A percentile compares a stretch with the other conserved stretches of the same genome.
Conservation (phyloP, 2,329 filamentous ascomycete genomes). For the Dothistroma septosporum region DNA sequence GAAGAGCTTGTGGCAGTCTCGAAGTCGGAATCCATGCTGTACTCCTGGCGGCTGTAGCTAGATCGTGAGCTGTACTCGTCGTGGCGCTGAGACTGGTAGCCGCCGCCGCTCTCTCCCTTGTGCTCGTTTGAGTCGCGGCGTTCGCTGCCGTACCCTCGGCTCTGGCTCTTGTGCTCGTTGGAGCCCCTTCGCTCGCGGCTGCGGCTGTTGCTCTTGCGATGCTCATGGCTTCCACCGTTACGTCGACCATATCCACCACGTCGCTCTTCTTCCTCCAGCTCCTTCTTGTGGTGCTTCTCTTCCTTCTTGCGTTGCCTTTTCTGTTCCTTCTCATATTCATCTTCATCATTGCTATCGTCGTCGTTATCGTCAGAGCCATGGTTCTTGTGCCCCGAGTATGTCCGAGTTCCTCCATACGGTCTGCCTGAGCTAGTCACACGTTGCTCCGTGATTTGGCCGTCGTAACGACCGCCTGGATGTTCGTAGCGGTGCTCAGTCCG, state of each 20-base stretch:
- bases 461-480: constrained; percentile 39
- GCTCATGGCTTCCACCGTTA: not conserved
- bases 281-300: constrained; percentile 30
- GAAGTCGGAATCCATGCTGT: constrained; percentile 20
- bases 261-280: constrained; percentile 24
- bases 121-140: constrained; percentile 19
- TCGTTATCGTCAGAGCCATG: constrained; percentile 34
- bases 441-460: constrained; percentile 37
- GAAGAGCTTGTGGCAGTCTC: constrained; percentile 19
- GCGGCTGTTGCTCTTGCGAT: constrained; percentile 2
- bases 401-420: constrained; percentile 27
- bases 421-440: constrained; percentile 25
- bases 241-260: constrained; percentile 14
- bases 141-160: constrained; percentile 7
- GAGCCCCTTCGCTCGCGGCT: constrained; percentile 21
- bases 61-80: constrained; percentile 16
- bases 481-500: constrained; percentile 54
- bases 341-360: constrained; percentile 30
- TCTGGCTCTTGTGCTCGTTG: constrained; percentile 9
- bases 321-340: constrained; percentile 41
- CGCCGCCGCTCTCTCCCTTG: constrained; percentile 13
- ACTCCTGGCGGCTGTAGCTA: constrained; percentile 24
- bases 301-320: constrained; percentile 40
- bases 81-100: constrained; percentile 14
- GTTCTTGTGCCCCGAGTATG: constrained; percentile 28